A percentile compares a stretch with the other conserved stretches of the same genome.
Evolutionary conservation across 352 stramenopile species (phyloP).

Genomic region (Blastocystis sp.): DNA sequence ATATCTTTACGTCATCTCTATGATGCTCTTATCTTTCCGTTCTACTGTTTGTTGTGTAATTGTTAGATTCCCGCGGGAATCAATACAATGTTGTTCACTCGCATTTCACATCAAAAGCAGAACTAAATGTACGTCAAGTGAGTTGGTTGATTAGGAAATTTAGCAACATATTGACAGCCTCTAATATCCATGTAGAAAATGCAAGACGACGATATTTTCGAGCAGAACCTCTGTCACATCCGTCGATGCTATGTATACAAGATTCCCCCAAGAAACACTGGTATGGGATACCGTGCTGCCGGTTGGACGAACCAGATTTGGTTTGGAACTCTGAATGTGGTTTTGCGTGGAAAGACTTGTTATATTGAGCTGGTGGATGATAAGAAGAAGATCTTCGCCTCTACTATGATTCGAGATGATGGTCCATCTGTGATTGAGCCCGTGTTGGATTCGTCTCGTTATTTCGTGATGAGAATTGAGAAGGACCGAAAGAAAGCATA

Average conservation of each 20-base stretch:
- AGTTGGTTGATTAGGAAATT: not conserved
- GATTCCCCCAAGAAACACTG: constrained; percentile 48
- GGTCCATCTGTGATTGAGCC: constrained; percentile 46
- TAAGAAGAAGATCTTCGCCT: constrained; percentile 42
- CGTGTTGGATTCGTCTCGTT: constrained; percentile 49
- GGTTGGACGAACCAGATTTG: no score
- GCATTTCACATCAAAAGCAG: no score
- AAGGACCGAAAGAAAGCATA: no score
- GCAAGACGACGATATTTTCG: constrained; percentile 30
- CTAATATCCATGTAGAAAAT: not conserved
- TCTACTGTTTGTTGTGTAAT: no score
- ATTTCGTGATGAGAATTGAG: no score
- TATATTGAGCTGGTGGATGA: constrained; percentile 16
- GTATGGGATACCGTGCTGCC: constrained; percentile 62
- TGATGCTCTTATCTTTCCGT: no score
- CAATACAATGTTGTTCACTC: no score
- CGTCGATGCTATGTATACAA: constrained; percentile 57
- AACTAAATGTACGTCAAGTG: not conserved
- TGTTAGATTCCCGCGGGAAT: no score
- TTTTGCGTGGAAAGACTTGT: constrained; percentile 42
- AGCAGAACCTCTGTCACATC: constrained; percentile 40
- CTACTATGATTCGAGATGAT: constrained; percentile 24
- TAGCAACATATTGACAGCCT: not conserved
- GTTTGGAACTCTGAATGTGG: no score
- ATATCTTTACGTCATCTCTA: no score